Evolutionary conservation across 495 filamentous ascomycete genomes (phyloP), one percentile per base, ranked within the genome.

Genomic region (Aspergillus homomorphus): DNA sequence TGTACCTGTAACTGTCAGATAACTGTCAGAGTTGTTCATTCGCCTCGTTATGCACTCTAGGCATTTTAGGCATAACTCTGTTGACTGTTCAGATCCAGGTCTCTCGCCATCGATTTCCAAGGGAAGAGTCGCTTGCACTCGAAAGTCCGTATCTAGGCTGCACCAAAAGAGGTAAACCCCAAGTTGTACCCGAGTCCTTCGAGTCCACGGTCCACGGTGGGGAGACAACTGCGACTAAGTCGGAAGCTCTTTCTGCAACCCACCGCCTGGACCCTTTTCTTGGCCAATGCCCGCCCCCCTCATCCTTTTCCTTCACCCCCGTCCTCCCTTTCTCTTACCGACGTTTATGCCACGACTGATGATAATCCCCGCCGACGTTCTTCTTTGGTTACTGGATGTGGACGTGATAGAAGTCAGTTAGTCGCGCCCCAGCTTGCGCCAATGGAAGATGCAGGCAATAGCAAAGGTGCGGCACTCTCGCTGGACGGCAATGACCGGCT

Each of bases 371-470:
- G n/a, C 23, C n/a, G 26, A 45, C 23, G 18, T 15, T 19, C 22
- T 12, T 30, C 1, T 15, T 23, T 8, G 23, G 21, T 33, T n/a
- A 56, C 61, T 65, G 45, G 60, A 70, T 66, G 57, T 58, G 57
- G 59, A 51, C 46, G 44, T 66, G 60, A 66, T 69, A 62, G 53
- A 28, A 22, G 54, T 24, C 51, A 49, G 52, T 42, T 66, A 45
- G 22, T 52, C 30, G 49, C 57, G 59, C 59, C n/a, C 60, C 60
- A 65, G 55, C 59, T 43, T 59, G 69, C 62, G 61, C 63, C 71
- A 75, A 75, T 77, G 74, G 73, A 77, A 65, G 60, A 73, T 72
- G 69, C 61, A 64, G 61, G 60, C 60, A 51, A 66, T 60, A 58
- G 54, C 51, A 69, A 58, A 57, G 66, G 60, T 56, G 64, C 63